A percentile compares a stretch with the other conserved stretches of the same genome.
These are phyloP conservation scores for Cryptosporidium xiaoi DNA, from an alignment of 169 alveolate species.

Conservation along the genomic window DNA sequence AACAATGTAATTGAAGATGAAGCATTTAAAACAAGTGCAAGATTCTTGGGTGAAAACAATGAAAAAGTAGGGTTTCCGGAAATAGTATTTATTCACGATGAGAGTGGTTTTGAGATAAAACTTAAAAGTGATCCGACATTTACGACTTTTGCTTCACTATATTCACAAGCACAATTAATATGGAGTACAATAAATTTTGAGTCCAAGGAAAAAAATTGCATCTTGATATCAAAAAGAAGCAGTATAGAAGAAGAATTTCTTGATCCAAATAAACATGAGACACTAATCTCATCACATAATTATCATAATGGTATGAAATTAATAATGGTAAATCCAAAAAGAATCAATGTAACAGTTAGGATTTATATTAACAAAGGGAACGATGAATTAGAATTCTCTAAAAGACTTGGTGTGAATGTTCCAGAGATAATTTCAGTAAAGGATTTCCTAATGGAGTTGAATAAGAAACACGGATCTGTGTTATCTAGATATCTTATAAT, in stretches of 20 bases:
- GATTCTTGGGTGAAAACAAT: not conserved
- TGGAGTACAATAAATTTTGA: conserved; percentile 6
- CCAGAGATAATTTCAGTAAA: conserved; percentile 48
- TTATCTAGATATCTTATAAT: conserved; percentile 23
- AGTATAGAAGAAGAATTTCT: not conserved
- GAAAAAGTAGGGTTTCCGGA: not conserved
- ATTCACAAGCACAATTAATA: conserved; percentile 50
- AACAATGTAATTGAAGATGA: conserved; percentile 1
- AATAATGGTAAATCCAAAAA: conserved; percentile 5
- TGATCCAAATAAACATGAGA: conserved; percentile 47
- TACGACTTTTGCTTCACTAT: conserved; percentile 33
- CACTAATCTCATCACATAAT: not conserved
- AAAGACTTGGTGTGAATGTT: conserved; percentile 7
- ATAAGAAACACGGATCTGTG: not conserved
- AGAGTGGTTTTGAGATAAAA: not conserved
- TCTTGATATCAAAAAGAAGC: not conserved
- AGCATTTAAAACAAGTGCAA: not conserved
- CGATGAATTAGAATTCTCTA: not conserved
- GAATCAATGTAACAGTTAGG: not conserved
- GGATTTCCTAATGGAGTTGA: conserved; percentile 8
- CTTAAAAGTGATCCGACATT: conserved; percentile 32
- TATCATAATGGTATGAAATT: not conserved
- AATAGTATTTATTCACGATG: not conserved
- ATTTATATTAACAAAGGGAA: not conserved
- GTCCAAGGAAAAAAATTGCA: not conserved